Evolutionary conservation across 768 basidiomycete species (phyloP), one percentile per base, ranked within the genome.

Genomic region (Rhodosporidiobolus sp.): DNA sequence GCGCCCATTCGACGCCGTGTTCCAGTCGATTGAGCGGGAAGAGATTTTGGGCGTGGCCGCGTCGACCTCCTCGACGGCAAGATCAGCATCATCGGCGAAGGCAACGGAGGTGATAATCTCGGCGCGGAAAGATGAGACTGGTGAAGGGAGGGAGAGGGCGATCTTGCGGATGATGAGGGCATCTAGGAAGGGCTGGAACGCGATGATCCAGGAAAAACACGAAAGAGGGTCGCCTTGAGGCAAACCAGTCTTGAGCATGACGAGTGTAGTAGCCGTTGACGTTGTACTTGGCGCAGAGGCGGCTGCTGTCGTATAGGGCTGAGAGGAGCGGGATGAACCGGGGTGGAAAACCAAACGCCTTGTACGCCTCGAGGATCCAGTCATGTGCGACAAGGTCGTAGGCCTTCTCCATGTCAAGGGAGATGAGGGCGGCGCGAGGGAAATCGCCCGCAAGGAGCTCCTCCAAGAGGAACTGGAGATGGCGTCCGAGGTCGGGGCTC

Each of bases 101-200:
- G 65, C 65, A 26, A 67, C 38, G 24, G 19, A 26, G 7, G 56
- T 67, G 30, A 52, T 5, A 17, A 59, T 34, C 4, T 45, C 43
- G 24, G 16, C 19, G 22, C 45, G 65, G 20, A 24, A 14, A 3
- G 24, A 14, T 1, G 43, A 34, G 45, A 67, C 4, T 8, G 65
- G 34, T 2, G 8, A 14, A 12, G 34, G 34, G 34, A 67, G 46
- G 3, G 56, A 11, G 34, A 67, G 65, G 30, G 48, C 28, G 56
- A 67, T 59, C 1, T 14, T 1, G 6, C 65, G 56, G 6, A 30
- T 45, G 14, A 58, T 9, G n/a, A 67, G 56, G 26, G 57, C 30
- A 22, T 67, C 65, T 20, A 67, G 57, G 57, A 67, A 67, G 35
- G 65, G 65, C 26, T 67, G 65, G 34, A 67, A 59, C 2, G 65